Base-by-base conservation (phyloP, 2,329 filamentous ascomycete genomes). In the Metarhizium album region DNA sequence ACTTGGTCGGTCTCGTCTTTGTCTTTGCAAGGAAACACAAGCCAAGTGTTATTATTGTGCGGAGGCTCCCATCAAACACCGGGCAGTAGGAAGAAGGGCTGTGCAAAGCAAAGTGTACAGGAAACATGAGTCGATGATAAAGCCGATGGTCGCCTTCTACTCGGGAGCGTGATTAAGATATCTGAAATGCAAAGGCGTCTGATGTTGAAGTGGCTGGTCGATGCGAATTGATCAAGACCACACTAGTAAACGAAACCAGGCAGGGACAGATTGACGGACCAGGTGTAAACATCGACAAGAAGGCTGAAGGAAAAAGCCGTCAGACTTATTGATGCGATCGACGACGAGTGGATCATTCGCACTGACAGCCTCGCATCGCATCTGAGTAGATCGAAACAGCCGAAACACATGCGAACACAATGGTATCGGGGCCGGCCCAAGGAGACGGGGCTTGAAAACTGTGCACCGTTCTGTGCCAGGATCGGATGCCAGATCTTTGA, bases 331-430 rank as follows among this genome's bases (percentile, higher is more conserved):
- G 42, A 47, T 43, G 43, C 33, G 45, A 54, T 53, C 49, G 52
- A 52, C 49, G 47, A 31, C 42, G 38, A 48, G 52, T 55, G 54
- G 54, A 52, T 52, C 49, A 40, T 52, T 54, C 50, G 54, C 53
- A 52, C 52, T 50, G 47, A 54, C 42, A 47, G 47, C 33, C 53
- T 49, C 22, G 50, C 38, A 49, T 49, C 22, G 50, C 38, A 49
- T 46, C 50, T 45, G 46, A 55, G 47, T 48, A 50, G 52, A 57
- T 55, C 50, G 54, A 56, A 57, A 57, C 56, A 47, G 46, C 48
- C 54, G 55, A 57, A 55, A 57, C 56, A 51, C 51, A 43, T 40
- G 52, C 45, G 48, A 43, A 52, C 48, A 48, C 23, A 51, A 47
- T 45, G 49, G 42, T 46, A 49, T 29, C 48, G 52, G 37, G 33